phyloP scores from a whole-genome alignment of 2,329 filamentous ascomycete genomes.

The Exophiala spinifera region DNA sequence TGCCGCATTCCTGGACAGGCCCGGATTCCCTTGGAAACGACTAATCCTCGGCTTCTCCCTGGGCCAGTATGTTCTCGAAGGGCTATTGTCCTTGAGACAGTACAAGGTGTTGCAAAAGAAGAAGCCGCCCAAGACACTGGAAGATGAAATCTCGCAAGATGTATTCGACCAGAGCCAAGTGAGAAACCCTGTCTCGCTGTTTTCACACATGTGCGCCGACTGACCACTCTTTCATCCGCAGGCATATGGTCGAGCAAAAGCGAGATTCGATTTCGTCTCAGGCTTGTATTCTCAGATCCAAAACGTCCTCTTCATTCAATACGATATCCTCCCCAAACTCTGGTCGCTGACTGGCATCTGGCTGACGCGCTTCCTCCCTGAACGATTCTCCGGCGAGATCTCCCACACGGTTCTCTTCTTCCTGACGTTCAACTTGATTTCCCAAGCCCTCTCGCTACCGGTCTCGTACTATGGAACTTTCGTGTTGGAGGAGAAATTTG shows the following conservation, averaged over 20 bases:
- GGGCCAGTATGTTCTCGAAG: slow-evolving; percentile 85
- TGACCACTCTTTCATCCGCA: slow-evolving; percentile 32
- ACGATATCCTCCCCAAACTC: slow-evolving; percentile 83
- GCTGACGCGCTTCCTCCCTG: slow-evolving; percentile 70
- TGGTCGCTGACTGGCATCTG: slow-evolving; percentile 78
- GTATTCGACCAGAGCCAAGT: slow-evolving; percentile 92
- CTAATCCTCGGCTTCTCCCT: slow-evolving; percentile 92
- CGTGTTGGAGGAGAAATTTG: slow-evolving; percentile 89
- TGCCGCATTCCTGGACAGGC: slow-evolving; percentile 81
- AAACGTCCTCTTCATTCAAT: slow-evolving; percentile 85
- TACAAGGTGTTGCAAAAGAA: slow-evolving; percentile 80
- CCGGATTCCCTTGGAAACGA: slow-evolving; percentile 94
- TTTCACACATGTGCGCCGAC: neutral
- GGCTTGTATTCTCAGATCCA: slow-evolving; percentile 83
- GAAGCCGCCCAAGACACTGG: slow-evolving; percentile 78
- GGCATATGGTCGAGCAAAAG: slow-evolving; percentile 94
- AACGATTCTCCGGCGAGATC: slow-evolving; percentile 84
- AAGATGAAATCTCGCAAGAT: slow-evolving; percentile 81
- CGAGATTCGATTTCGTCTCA: slow-evolving; percentile 78
- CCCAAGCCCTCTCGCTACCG: slow-evolving; percentile 75
- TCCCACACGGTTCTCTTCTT: slow-evolving; percentile 90
- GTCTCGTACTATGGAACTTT: slow-evolving; percentile 90
- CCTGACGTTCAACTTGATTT: slow-evolving; percentile 78
- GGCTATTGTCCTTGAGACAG: slow-evolving; percentile 83
- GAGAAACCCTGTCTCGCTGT: slow-evolving; percentile 25